Conservation (phyloP, 352 stramenopile genomes). For the Phytophthora foliorum region DNA sequence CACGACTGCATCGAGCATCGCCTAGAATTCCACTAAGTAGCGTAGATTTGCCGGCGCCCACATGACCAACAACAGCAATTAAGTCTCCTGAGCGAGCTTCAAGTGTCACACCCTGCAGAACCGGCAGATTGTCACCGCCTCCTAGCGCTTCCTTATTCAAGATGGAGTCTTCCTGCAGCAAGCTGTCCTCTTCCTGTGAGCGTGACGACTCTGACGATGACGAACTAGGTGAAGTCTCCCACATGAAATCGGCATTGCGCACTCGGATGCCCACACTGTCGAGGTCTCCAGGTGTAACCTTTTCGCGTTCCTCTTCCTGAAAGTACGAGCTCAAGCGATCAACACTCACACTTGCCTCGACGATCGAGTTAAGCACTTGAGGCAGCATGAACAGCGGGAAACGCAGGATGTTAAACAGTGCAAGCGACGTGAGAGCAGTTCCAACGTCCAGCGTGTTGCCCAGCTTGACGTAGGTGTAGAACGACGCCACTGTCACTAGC, state of each 20-base stretch:
- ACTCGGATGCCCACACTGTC: constrained; percentile 53
- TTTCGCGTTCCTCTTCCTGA: constrained; percentile 67
- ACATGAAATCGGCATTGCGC: constrained; percentile 66
- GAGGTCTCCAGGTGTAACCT: constrained; percentile 82
- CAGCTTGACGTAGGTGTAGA: constrained; percentile 77
- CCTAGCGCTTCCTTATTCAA: constrained; percentile 31
- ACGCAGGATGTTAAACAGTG: constrained; percentile 96
- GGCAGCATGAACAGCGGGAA: constrained; percentile 99
- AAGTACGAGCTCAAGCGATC: constrained; percentile 69
- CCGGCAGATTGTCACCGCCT: constrained; percentile 23
- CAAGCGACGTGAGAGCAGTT: constrained; percentile 89
- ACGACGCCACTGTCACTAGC: constrained; percentile 94
- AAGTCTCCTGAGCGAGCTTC: constrained; percentile 69
- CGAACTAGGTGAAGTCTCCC: constrained; percentile 58
- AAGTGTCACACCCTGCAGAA: constrained; percentile 73
- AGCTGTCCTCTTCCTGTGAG: constrained; percentile 39
- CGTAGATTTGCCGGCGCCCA: constrained; percentile 78
- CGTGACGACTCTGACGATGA: constrained; percentile 21
- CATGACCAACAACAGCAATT: constrained; percentile 68
- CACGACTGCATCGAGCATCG: constrained; percentile 59
- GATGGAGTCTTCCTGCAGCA: constrained; percentile 39
- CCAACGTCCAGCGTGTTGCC: constrained; percentile 94
- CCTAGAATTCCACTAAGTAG: constrained; percentile 73
- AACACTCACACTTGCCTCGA: constrained; percentile 90
- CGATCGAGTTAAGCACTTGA: constrained; percentile 95